Percentiles rank a stretch among this genome's conserved stretches.
Conservation (phyloP, 768 basidiomycete genomes). For the Phallus indusiatus region DNA sequence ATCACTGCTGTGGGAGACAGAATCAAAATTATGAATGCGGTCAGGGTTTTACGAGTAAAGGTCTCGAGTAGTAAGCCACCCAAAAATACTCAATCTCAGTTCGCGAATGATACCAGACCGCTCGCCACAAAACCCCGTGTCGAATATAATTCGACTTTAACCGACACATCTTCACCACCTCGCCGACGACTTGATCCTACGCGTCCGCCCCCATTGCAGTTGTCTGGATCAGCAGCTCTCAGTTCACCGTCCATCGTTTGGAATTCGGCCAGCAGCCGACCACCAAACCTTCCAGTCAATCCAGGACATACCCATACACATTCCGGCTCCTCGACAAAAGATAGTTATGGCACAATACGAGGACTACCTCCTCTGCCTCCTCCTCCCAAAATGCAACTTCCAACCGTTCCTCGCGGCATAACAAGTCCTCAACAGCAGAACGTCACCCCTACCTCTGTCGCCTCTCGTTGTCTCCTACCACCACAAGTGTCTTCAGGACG, state of each 20-base stretch:
- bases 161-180: conserved; percentile 8
- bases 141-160: background rate
- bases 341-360: conserved; percentile 24
- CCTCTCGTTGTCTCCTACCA: conserved; percentile 12
- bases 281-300: conserved; percentile 21
- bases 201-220: conserved; percentile 75
- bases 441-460: background rate
- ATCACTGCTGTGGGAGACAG: conserved; percentile 86
- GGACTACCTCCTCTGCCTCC: conserved; percentile 51
- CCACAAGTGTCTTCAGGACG: conserved; percentile 28
- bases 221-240: conserved; percentile 43
- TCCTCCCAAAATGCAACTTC: conserved; percentile 12
- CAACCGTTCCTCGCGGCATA: conserved; percentile 22
- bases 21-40: conserved; percentile 75
- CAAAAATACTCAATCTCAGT: background rate
- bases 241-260: conserved; percentile 69
- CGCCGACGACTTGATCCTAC: conserved; percentile 43
- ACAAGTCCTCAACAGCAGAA: conserved; percentile 18
- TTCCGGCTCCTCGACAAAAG: conserved; percentile 20
- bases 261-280: conserved; percentile 34
- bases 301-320: conserved; percentile 18
- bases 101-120: background rate
- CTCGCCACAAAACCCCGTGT: background rate
- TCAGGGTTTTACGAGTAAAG: conserved; percentile 65
- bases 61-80: conserved; percentile 21